Percentiles rank a stretch among this genome's conserved stretches.
phyloP scores from a whole-genome alignment of 345 rosid genomes.

The Populus ilicifolia region DNA sequence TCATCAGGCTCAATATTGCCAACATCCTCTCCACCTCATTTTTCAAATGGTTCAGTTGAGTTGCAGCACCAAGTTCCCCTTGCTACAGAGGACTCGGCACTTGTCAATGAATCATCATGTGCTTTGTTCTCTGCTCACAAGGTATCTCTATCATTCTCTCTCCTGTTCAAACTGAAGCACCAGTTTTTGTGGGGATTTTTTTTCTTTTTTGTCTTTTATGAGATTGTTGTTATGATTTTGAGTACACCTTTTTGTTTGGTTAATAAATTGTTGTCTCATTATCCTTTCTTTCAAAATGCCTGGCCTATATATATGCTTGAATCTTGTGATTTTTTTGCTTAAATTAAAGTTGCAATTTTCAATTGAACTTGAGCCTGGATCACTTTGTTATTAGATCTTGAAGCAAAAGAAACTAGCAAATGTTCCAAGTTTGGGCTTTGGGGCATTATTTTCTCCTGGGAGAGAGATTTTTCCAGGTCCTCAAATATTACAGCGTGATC shows the following conservation, averaged over 20 bases:
- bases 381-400: slow-evolving; percentile 46
- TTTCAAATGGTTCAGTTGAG: slow-evolving; percentile 62
- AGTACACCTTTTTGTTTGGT: background rate
- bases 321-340: background rate
- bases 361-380: background rate
- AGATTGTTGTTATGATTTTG: background rate
- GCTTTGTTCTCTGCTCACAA: slow-evolving; percentile 75
- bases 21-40: slow-evolving; percentile 69
- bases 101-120: slow-evolving; percentile 46
- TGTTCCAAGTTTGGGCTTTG: slow-evolving; percentile 86
- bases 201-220: background rate
- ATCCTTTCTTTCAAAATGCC: background rate
- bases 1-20: slow-evolving; percentile 74
- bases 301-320: background rate
- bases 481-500: slow-evolving; percentile 75
- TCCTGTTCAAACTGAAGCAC: background rate
- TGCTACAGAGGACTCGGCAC: slow-evolving; percentile 46
- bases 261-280: background rate
- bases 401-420: slow-evolving; percentile 87
- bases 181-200: background rate
- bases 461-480: slow-evolving; percentile 74
- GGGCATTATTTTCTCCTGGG: slow-evolving; percentile 88
- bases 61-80: slow-evolving; percentile 50
- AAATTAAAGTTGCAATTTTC: background rate
- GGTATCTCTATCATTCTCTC: slow-evolving; percentile 40